Conservation (phyloP, 176 grass and related monocot genomes). For the Tillandsia fasciculata region DNA sequence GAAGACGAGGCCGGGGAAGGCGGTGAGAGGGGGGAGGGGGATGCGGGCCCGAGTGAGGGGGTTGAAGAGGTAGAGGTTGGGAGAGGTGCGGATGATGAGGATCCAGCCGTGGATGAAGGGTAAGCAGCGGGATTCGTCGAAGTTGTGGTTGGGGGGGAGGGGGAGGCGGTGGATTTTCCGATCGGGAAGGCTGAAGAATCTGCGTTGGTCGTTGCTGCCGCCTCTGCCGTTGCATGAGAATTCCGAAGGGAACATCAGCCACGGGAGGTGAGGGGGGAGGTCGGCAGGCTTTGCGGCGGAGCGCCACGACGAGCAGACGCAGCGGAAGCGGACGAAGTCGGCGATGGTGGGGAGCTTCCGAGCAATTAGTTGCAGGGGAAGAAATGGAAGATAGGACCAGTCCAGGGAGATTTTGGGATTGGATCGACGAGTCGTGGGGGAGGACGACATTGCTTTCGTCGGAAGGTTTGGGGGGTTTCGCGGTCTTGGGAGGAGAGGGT, state of each 20-base stretch:
- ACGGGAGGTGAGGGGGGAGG: background rate
- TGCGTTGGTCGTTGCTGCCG: background rate
- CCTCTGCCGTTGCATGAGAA: too few relatives aligned
- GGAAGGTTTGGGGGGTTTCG: too few relatives aligned
- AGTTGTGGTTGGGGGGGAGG: background rate
- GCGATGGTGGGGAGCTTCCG: background rate
- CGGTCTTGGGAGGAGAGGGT: too few relatives aligned
- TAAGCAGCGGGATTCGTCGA: background rate
- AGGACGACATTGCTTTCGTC: too few relatives aligned
- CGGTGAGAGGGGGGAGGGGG: background rate
- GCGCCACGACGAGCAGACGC: background rate
- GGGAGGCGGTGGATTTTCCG: background rate
- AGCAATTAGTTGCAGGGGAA: background rate
- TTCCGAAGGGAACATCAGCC: background rate
- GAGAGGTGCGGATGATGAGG: background rate
- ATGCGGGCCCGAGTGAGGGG: background rate
- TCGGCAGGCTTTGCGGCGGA: background rate
- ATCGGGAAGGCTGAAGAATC: background rate
- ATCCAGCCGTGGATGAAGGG: slow-evolving; percentile 1
- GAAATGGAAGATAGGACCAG: background rate
- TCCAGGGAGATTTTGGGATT: too few relatives aligned
- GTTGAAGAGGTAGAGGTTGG: background rate
- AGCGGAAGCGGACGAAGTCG: background rate
- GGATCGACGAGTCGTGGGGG: too few relatives aligned
- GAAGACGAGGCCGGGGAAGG: background rate